Evolutionary conservation across 345 rosid species (phyloP), one percentile per base, ranked within the genome.

Genomic region (Leavenworthia alabamica): DNA sequence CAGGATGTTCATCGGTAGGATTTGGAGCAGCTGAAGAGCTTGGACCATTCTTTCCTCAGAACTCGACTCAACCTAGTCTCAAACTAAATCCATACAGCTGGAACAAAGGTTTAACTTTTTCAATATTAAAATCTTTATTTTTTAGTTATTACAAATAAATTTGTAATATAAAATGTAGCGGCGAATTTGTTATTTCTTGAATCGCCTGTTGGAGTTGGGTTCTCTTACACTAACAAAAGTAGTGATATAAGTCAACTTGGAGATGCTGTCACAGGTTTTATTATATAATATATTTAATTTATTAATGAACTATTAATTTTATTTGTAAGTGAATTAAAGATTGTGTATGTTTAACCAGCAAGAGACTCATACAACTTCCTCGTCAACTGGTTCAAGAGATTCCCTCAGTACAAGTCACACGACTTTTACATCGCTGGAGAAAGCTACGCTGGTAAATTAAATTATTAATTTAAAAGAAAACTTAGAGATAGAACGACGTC

Each of bases 1-100:
- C 91, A 0, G 95, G 95, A 5, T 90, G 97, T 66, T 86, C 90
- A 19, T 86, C 92, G 7, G 62, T 86, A 33, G 97, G 86, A 10
- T 85, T 62, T 62, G 97, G 97, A 65, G 79, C 75, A 63, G 71
- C 92, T 43, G 97, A 83, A 56, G 97, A 89, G 63, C 53, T 86
- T 2, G 95, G 97, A 5, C 97, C 97, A 20, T 89, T 89, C 73
- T 84, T 86, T 48, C 79, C 88, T 41, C 82, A 74, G 33, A 85
- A 80, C 52, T 80, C 80, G 4, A 61, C 35, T 42, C 6, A 53
- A 14, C 74, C 68, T 12, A 61, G 60, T 9, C 82, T 90, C 14
- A 78, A 75, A 65, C 74, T 80, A 50, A 89, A 86, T 40, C 89
- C 76, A 46, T 53, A 81, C 47, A 52, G 83, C 24, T 89, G 97